Base-by-base conservation (phyloP, 78 protist species). In the Dictyostelium citrinum region DNA sequence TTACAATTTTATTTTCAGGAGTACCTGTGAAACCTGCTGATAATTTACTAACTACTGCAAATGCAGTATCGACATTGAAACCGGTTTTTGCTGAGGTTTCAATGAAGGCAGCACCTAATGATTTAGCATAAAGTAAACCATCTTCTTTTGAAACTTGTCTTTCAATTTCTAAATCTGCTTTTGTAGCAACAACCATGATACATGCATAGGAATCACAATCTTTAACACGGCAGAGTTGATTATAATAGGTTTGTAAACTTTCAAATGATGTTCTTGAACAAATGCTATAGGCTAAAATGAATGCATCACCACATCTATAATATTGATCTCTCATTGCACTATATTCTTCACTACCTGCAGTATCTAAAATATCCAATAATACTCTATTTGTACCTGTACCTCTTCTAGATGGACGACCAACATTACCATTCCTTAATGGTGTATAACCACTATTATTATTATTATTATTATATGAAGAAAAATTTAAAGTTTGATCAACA, bases 341-440 rank as follows among this genome's bases (percentile, higher is more conserved):
- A 85, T 58, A 98, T 41, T 98, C 99, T 14, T 98, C 98, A 60
- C 97, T 97, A 14, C 99, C 99, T 1, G 99, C 99, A 12, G 99
- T 98, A 94, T 98, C 99, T 20, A 98, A 78, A 31, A 98, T 97
- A 77, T 98, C 98, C 3, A 98, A 92, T n/a, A 97, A 29, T 11
- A 79, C 24, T 29, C 35, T 29, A n/a, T n/a, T 17, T 5, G 45
- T 3, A 14, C 55, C 41, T 8, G 31, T 16, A 51, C 83, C 46
- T 41, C 67, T 79, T 41, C 41, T 79, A n/a, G 24, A 1, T 70
- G 77, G 77, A 33, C 37, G 20, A 14, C 77, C 77, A 70, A 68
- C n/a, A 68, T 70, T 2, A 64, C 72, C 35, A 27, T 7, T 27
- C 27, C 72, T 64, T 9, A 20, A 0, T 5, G 45, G 45, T 70